Percentiles rank a stretch among this genome's conserved stretches.
phyloP scores from a whole-genome alignment of 148 eudicot species.

The Agrostemma githago region DNA sequence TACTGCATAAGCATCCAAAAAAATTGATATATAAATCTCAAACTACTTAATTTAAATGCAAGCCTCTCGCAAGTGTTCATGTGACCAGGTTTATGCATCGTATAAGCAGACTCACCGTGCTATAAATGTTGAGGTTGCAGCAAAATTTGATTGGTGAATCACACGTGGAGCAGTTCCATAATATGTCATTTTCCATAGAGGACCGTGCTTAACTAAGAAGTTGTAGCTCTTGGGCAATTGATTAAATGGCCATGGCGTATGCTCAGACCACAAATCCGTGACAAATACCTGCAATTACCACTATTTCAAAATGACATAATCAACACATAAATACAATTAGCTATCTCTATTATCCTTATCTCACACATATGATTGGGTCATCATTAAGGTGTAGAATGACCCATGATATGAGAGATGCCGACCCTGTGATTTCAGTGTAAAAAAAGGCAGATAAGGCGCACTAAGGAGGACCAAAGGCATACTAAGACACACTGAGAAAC shows the following conservation, averaged over 20 bases:
- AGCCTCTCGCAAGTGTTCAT: neutral
- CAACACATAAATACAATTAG: constrained; percentile 26
- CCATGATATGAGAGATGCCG: neutral
- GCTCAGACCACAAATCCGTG: constrained; percentile 95
- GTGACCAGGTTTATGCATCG: neutral
- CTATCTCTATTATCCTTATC: constrained; percentile 12
- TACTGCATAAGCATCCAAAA: neutral
- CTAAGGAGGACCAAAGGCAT: neutral
- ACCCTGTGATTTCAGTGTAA: neutral
- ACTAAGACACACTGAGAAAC: neutral
- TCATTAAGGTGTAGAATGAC: neutral
- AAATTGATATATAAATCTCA: neutral
- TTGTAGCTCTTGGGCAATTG: constrained; percentile 94
- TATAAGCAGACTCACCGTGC: constrained; percentile 60
- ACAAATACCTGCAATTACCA: constrained; percentile 77
- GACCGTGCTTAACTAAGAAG: constrained; percentile 89
- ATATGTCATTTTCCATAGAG: constrained; percentile 86
- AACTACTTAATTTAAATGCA: neutral
- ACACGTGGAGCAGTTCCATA: constrained; percentile 86
- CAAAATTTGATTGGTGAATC: constrained; percentile 91
- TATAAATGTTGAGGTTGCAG: constrained; percentile 90
- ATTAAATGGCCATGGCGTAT: constrained; percentile 98
- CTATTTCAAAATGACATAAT: constrained; percentile 41
- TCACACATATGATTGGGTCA: constrained; percentile 4
- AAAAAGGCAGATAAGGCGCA: neutral